Percentiles rank a stretch among this genome's conserved stretches.
Evolutionary conservation across 345 rosid species (phyloP).

Genomic region (Hirschfeldia incana): DNA sequence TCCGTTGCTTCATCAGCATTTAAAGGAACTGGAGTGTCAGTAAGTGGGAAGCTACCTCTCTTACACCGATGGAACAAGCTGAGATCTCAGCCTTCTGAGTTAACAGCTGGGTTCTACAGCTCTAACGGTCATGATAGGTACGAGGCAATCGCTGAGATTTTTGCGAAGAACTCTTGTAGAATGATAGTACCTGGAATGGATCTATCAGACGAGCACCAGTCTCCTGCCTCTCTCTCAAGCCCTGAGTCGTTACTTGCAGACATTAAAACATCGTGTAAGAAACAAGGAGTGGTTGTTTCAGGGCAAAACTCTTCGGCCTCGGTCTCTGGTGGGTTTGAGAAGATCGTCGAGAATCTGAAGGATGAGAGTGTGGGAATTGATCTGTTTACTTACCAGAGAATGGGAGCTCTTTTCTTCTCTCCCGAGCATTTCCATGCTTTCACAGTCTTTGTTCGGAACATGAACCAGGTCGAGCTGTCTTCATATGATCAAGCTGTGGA

Average conservation of each 20-base stretch:
- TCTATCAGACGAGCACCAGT: slow-evolving; percentile 60
- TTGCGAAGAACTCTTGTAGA: slow-evolving; percentile 74
- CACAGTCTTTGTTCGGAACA: slow-evolving; percentile 64
- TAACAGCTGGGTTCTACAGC: slow-evolving; percentile 81
- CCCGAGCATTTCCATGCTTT: slow-evolving; percentile 87
- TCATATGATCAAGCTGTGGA: slow-evolving; percentile 62
- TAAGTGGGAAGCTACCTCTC: slow-evolving; percentile 69
- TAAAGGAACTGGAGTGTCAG: slow-evolving; percentile 36
- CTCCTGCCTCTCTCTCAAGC: slow-evolving; percentile 52
- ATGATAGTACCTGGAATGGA: slow-evolving; percentile 91
- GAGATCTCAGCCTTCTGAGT: slow-evolving; percentile 66
- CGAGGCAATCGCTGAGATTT: slow-evolving; percentile 57
- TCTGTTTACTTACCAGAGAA: slow-evolving; percentile 80
- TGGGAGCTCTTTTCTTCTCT: slow-evolving; percentile 96
- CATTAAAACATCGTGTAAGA: slow-evolving; percentile 60
- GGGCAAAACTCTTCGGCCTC: slow-evolving; percentile 66
- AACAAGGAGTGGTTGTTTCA: slow-evolving; percentile 57
- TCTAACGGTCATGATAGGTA: slow-evolving; percentile 64
- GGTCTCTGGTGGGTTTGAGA: slow-evolving; percentile 56
- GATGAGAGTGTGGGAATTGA: slow-evolving; percentile 47
- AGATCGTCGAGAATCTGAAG: slow-evolving; percentile 56
- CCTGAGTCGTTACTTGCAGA: slow-evolving; percentile 63
- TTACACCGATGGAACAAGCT: slow-evolving; percentile 72
- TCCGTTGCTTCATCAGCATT: slow-evolving; percentile 63
- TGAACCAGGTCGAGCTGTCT: slow-evolving; percentile 50